These are phyloP conservation scores for Collybia nuda DNA, from an alignment of 768 basidiomycete species.

Conservation along the genomic window DNA sequence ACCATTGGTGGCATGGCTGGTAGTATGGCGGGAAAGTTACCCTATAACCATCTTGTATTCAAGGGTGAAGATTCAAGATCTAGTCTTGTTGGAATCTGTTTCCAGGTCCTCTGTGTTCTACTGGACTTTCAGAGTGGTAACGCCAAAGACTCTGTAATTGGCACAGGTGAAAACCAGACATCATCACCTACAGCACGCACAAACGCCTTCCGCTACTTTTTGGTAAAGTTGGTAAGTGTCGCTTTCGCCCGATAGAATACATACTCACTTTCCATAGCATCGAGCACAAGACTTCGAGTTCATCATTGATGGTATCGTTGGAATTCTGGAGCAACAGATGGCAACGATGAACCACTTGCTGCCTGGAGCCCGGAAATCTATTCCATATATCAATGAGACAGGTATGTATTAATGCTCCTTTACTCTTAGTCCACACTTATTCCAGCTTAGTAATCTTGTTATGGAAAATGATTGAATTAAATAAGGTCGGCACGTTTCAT, in stretches of 20 bases:
- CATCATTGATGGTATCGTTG: conserved; percentile 69
- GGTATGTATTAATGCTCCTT: conserved; percentile 48
- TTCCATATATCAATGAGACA: conserved; percentile 81
- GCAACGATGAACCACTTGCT: conserved; percentile 70
- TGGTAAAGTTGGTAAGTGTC: conserved; percentile 77
- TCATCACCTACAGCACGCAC: conserved; percentile 60
- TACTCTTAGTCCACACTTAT: conserved; percentile 3
- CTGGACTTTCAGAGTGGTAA: conserved; percentile 81
- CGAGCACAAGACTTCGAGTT: conserved; percentile 88
- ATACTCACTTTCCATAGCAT: conserved; percentile 51
- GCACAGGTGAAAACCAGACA: conserved; percentile 39
- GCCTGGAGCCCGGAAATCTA: conserved; percentile 81
- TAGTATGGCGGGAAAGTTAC: conserved; percentile 75
- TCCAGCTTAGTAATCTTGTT: conserved; percentile 64
- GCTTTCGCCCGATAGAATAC: conserved; percentile 1
- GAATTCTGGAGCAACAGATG: conserved; percentile 74
- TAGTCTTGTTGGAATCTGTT: conserved; percentile 68
- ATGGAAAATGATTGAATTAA: conserved; percentile 92
- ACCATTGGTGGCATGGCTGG: conserved; percentile 71
- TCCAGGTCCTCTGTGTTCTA: conserved; percentile 76
- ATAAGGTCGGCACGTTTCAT: conserved; percentile 60
- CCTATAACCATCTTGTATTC: conserved; percentile 88
- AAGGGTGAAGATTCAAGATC: conserved; percentile 83
- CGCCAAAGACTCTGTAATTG: conserved; percentile 54
- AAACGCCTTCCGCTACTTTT: conserved; percentile 90